Conservation (phyloP, 2,329 filamentous ascomycete genomes). For the Trichoderma sp. region DNA sequence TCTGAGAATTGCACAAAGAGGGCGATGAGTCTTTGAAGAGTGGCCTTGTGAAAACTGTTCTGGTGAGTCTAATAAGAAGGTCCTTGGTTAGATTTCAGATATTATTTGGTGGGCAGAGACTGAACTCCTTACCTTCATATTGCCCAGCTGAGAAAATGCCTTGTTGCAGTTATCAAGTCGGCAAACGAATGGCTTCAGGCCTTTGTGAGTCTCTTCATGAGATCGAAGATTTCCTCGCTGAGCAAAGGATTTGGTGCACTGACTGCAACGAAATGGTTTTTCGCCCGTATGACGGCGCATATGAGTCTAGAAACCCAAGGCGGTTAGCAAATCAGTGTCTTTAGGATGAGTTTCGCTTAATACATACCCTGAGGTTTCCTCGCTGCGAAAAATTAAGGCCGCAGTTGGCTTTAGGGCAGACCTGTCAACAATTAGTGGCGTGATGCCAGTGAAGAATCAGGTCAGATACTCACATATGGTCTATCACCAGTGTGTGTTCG, state of each 20-base stretch:
- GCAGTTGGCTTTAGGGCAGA: slow-evolving; percentile 72
- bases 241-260: slow-evolving; percentile 80
- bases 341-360: not conserved
- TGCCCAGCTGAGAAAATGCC: slow-evolving; percentile 85
- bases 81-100: not conserved
- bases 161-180: slow-evolving; percentile 82
- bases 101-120: slow-evolving; percentile 43
- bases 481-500: slow-evolving; percentile 87
- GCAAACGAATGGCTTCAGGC: slow-evolving; percentile 78
- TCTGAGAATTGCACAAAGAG: slow-evolving; percentile 70
- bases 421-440: slow-evolving; percentile 43
- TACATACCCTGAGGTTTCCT: slow-evolving; percentile 79
- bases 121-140: slow-evolving; percentile 71
- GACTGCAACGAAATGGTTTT: slow-evolving; percentile 76
- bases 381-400: slow-evolving; percentile 82
- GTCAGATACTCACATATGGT: slow-evolving; percentile 69
- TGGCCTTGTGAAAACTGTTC: slow-evolving; percentile 86
- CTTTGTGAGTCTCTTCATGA: slow-evolving; percentile 78
- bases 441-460: not conserved
- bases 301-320: slow-evolving; percentile 63
- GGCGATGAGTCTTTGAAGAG: slow-evolving; percentile 67
- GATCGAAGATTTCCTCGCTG: slow-evolving; percentile 84
- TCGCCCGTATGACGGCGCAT: slow-evolving; percentile 85
- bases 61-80: slow-evolving; percentile 68
- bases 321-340: not conserved